Base-by-base conservation (phyloP, 495 filamentous ascomycete species). In the Staphylotrichum tortipilum region DNA sequence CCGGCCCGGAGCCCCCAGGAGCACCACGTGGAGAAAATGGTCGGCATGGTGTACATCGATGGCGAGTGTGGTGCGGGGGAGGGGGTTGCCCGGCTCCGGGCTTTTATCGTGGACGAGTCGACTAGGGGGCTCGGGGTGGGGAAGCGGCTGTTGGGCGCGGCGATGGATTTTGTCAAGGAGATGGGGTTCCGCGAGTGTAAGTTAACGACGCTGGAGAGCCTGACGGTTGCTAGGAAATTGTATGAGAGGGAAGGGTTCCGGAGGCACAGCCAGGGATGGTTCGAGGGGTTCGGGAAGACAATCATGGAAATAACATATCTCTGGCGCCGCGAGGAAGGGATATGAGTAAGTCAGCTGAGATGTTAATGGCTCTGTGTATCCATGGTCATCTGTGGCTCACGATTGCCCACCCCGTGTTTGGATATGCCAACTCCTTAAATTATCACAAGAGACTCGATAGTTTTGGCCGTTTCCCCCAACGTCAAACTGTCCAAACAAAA, bases 11-110 rank as follows among this genome's bases (percentile, higher is more conserved):
- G 33, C 21, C 30, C 23, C 1, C 3, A 6, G 37, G 34, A 36
- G 12, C 17, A 39, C 1, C 1, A 19, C 4, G 11, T 19, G 21
- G 40, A 60, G 39, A 54, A 52, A 2, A 65, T 61, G 26, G 54
- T 61, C 2, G 64, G 64, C 7, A 55, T 56, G 21, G 39, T 68
- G 21, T 67, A 49, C n/a, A 47, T 68, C 28, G 56, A 68, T 33
- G 63, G 61, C 11, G 54, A 67, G 50, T 18, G 3, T 29, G 29
- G 22, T 7, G 35, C 31, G 2, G 24, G 23, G 30, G 56, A 52
- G 10, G 50, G 44, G 0, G 47, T 53, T 29, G 61, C 59, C 2
- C 39, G 43, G 7, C 41, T 69, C 7, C 52, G 63, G n/a, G 58
- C 50, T n/a, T 65, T 65, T 26, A 62, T 66, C 39, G 59, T 67